Base-by-base conservation (phyloP, 495 filamentous ascomycete genomes). In the Penicillium goetzii region DNA sequence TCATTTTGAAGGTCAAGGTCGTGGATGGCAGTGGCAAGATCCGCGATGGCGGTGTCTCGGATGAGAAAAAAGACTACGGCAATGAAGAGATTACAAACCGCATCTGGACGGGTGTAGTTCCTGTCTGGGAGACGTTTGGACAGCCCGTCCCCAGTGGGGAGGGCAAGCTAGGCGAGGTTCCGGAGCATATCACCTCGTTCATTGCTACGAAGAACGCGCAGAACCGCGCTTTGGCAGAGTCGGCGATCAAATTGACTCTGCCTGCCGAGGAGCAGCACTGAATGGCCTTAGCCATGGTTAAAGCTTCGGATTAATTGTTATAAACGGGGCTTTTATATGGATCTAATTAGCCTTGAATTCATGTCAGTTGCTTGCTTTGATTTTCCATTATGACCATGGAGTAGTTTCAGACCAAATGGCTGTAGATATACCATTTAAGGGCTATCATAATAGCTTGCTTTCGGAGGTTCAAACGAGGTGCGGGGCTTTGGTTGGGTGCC, bases 101-200 rank as follows among this genome's bases (percentile, higher is more conserved):
- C 36, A 86, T 90, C 9, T 96, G 92, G 93, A 90, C 89, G 0
- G 93, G 93, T 0, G 92, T 96, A n/a, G 81, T 97, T 21, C 93
- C 92, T 2, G 80, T 91, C 32, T 89, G 85, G 74, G 82, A 83
- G 49, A 80, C 74, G 0, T 75, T 91, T 57, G 92, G 90, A 0
- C 81, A 87, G 56, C 92, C 93, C 0, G 66, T 95, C n/a, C 74
- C 87, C 0, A 83, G 81, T n/a, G 74, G 79, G 41, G 81, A 86
- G 60, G 90, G 92, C 62, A 75, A 78, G 41, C 78, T 92, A 0
- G 62, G 68, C n/a, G 64, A 80, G 12, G 78, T 89, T 21, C 92
- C 92, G 0, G 81, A 78, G 60, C 87, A 93, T 79, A 65, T 96
- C 43, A 72, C 61, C 3, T 80, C 82, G 8, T 93, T 81, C 67